Evolutionary conservation across 2,329 filamentous ascomycete species (phyloP), one percentile per base, ranked within the genome.

Genomic region (Fusarium pininemorale): DNA sequence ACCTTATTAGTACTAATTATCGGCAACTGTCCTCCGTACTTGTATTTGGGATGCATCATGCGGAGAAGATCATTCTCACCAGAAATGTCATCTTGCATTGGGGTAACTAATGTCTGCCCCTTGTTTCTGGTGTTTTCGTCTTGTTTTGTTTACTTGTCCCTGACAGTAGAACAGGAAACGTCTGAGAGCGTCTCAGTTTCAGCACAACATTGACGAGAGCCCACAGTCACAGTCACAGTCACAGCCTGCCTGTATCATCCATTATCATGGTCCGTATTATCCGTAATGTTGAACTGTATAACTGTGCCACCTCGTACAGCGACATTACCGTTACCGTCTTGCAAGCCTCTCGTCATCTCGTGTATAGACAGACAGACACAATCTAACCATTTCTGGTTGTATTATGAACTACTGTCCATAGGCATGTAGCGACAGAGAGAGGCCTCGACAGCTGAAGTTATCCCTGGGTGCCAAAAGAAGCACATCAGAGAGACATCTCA

Each of bases 101-200:
- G 32, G 32, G 32, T 35, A 8, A 15, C 7, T 45, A 26, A 39
- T 30, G 16, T 22, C 22, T 11, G 39, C 57, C 68, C 56, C 60
- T 47, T 18, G 35, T 28, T 59, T 41, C 35, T 56, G 41, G 41
- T 24, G 51, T 51, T 39, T 58, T 22, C 20, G 39, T 70, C 30
- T 68, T 60, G 48, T 71, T 64, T 72, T 69, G 63, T 55, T 68
- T 72, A n/a, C 54, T n/a, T 30, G 32, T 38, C 61, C 55, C 60
- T 66, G 42, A 22, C 22, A 44, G 35, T 39, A 37, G 51, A 28
- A 55, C 26, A 53, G 48, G 22, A 66, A 70, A 35, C 48, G 62
- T 72, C 63, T 64, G 68, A 59, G 63, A 53, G 53, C 39, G 69
- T 69, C 68, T 72, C 54, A 47, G 69, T 59, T 72, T 72, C 68